phyloP scores from a whole-genome alignment of 1,284 basidiomycete species.

The Trichosporon asahii region DNA sequence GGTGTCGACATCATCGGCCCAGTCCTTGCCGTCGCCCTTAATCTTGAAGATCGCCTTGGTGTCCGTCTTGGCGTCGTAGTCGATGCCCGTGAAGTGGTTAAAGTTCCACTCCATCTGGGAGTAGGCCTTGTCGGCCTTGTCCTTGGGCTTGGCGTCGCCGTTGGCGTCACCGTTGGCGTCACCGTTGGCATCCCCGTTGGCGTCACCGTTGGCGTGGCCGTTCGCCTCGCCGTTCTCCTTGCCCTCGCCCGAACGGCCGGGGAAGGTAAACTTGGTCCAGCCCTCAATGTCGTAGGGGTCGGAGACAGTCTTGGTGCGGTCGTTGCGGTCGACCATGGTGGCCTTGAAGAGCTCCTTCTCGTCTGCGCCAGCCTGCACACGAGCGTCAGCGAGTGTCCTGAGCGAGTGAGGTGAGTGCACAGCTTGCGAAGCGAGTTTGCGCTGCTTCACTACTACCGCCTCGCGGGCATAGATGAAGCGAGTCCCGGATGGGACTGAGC shows the following conservation, averaged over 20 bases:
- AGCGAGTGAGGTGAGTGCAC: background rate
- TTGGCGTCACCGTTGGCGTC: slow-evolving; percentile 32
- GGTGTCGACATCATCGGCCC: slow-evolving; percentile 55
- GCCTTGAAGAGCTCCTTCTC: slow-evolving; percentile 70
- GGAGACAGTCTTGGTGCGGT: slow-evolving; percentile 57
- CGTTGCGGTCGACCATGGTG: slow-evolving; percentile 65
- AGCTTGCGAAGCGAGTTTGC: too few relatives aligned
- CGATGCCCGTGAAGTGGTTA: slow-evolving; percentile 65
- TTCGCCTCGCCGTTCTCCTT: slow-evolving; percentile 26
- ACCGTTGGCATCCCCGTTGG: slow-evolving; percentile 29
- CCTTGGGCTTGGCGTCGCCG: background rate
- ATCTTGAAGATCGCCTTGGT: slow-evolving; percentile 62
- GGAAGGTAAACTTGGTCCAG: slow-evolving; percentile 61
- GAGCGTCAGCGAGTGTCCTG: background rate
- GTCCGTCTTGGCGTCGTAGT: slow-evolving; percentile 72
- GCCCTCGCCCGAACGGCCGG: slow-evolving; percentile 29
- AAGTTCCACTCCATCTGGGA: slow-evolving; percentile 57
- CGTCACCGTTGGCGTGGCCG: slow-evolving; percentile 37
- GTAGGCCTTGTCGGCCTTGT: slow-evolving; percentile 60
- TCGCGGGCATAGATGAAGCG: too few relatives aligned
- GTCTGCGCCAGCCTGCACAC: slow-evolving; percentile 66
- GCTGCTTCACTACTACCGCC: too few relatives aligned
- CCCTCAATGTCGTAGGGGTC: slow-evolving; percentile 71
- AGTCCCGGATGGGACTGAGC: too few relatives aligned
- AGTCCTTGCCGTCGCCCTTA: slow-evolving; percentile 58